Evolutionary conservation across 331 rosid genomes (phyloP).

Genomic region (Quercus tomentella): DNA sequence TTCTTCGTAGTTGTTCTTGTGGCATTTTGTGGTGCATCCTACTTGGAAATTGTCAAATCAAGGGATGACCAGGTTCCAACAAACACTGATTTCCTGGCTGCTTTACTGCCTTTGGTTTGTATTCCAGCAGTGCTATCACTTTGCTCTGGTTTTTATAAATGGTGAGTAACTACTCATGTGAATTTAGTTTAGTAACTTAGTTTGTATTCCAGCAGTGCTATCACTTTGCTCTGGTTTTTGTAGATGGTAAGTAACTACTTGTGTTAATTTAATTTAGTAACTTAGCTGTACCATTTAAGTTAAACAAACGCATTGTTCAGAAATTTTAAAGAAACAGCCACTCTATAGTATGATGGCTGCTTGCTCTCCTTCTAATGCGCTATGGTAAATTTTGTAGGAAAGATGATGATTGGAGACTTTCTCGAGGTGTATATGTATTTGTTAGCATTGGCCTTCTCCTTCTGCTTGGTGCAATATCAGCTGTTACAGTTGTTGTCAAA

Average conservation of each 20-base stretch:
- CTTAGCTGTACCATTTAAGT: slow-evolving; percentile 7
- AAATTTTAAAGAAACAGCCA: neutral
- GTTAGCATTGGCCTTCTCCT: slow-evolving; percentile 89
- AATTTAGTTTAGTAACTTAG: slow-evolving; percentile 19
- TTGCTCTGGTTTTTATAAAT: slow-evolving; percentile 86
- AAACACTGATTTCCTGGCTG: slow-evolving; percentile 90
- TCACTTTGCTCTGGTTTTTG: slow-evolving; percentile 89
- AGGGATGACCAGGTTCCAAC: slow-evolving; percentile 77
- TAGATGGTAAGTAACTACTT: slow-evolving; percentile 65
- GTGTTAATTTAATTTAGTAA: slow-evolving; percentile 3
- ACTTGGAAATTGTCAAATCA: slow-evolving; percentile 79
- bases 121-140: slow-evolving; percentile 96
- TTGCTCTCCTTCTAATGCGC: slow-evolving; percentile 18
- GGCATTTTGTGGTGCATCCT: slow-evolving; percentile 88
- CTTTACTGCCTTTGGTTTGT: slow-evolving; percentile 90
- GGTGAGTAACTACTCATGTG: slow-evolving; percentile 51
- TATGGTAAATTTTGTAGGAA: slow-evolving; percentile 57
- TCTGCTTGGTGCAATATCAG: slow-evolving; percentile 90
- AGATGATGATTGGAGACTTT: slow-evolving; percentile 97
- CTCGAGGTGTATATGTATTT: slow-evolving; percentile 84
- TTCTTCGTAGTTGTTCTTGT: slow-evolving; percentile 68
- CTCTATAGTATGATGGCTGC: slow-evolving; percentile 12
- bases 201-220: slow-evolving; percentile 90
- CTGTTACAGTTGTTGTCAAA: slow-evolving; percentile 73
- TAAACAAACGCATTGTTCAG: neutral